Conservation (phyloP, 2,329 filamentous ascomycete genomes). For the Fusarium xylarioides region DNA sequence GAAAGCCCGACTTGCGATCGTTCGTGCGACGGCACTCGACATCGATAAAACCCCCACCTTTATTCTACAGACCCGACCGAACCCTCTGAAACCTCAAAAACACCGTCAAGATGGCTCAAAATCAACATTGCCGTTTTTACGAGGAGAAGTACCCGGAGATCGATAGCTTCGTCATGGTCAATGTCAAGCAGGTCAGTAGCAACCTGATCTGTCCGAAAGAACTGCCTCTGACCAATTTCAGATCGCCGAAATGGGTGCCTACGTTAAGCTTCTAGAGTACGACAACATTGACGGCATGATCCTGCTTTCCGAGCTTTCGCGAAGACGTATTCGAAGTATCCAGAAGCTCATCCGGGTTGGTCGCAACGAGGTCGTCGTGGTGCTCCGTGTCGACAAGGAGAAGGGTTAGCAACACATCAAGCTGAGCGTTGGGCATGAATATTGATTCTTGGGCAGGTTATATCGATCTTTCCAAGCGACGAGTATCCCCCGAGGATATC, state of each 20-base stretch:
- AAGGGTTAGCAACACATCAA: conserved; percentile 69
- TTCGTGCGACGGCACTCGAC: conserved; percentile 40
- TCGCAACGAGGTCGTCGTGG: conserved; percentile 97
- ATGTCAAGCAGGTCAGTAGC: conserved; percentile 87
- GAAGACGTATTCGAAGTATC: conserved; percentile 97
- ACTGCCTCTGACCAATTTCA: conserved; percentile 49
- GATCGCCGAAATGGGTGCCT: conserved; percentile 99
- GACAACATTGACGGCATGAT: conserved; percentile 99
- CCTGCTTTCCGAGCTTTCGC: conserved; percentile 93
- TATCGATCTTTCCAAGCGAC: conserved; percentile 98
- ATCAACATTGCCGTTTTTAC: conserved; percentile 93
- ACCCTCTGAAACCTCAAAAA: conserved; percentile 41
- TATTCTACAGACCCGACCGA: conserved; percentile 37
- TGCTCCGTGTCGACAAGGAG: conserved; percentile 98
- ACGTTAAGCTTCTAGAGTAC: conserved; percentile 99
- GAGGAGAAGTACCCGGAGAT: conserved; percentile 96
- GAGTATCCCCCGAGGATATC: conserved; percentile 97
- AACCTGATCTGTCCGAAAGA: conserved; percentile 12
- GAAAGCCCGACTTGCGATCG: conserved; percentile 32
- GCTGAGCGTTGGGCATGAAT: conserved; percentile 32
- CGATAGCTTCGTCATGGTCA: conserved; percentile 99
- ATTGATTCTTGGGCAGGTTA: conserved; percentile 64
- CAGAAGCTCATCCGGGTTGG: conserved; percentile 99
- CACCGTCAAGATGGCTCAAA: conserved; percentile 82
- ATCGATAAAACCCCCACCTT: conserved; percentile 45